Evolutionary conservation across 345 rosid species (phyloP).

Genomic region (Pugionium dolabratum): DNA sequence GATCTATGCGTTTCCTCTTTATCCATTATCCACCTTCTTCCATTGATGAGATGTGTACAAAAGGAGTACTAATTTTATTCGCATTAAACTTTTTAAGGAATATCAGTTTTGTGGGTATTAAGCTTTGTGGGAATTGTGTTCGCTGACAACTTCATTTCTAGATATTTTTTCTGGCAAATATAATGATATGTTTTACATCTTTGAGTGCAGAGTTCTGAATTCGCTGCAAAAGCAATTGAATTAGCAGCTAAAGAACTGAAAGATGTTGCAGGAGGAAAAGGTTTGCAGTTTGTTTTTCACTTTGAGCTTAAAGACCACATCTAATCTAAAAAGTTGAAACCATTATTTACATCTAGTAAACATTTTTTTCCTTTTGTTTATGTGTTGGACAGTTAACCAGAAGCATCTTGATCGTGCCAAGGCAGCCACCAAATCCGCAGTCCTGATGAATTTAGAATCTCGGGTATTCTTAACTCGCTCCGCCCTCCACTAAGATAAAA

Average conservation of each 20-base stretch:
- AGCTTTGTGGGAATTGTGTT: constrained; percentile 2
- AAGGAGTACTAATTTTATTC: not conserved
- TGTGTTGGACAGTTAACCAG: constrained; percentile 47
- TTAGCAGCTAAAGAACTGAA: constrained; percentile 55
- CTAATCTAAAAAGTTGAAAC: not conserved
- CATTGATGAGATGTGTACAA: constrained; percentile 1
- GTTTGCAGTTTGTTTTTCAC: constrained; percentile 39
- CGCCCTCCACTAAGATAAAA: not conserved
- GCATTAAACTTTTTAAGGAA: not conserved
- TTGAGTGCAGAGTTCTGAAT: constrained; percentile 53
- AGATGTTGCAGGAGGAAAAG: constrained; percentile 58
- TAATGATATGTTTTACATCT: not conserved
- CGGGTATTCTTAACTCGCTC: constrained; percentile 50
- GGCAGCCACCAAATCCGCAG: constrained; percentile 71
- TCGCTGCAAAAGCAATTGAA: constrained; percentile 57
- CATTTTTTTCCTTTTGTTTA: not conserved
- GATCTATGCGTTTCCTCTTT: not conserved
- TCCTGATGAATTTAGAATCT: constrained; percentile 73
- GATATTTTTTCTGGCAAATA: constrained; percentile 9
- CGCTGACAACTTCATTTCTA: constrained; percentile 5
- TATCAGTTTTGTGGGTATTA: not conserved
- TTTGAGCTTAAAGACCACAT: not conserved
- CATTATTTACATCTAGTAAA: not conserved
- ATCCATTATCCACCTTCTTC: not conserved
- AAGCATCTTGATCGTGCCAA: constrained; percentile 60